These are phyloP conservation scores for Colletotrichum godetiae DNA, from an alignment of 2,329 filamentous ascomycete species.

Conservation along the genomic window DNA sequence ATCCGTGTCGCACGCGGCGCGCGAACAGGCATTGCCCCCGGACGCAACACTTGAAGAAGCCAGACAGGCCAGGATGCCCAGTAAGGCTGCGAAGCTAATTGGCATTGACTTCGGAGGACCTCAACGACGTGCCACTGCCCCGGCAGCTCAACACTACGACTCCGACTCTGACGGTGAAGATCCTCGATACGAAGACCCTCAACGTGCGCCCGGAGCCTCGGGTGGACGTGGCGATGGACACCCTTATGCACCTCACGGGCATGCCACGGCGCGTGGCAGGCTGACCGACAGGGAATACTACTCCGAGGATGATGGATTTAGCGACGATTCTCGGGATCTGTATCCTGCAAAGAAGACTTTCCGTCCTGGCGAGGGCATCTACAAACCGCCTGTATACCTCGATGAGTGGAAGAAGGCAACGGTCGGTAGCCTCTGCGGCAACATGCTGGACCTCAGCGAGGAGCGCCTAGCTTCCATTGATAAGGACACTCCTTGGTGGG, in stretches of 20 bases:
- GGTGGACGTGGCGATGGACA: conserved; percentile 12
- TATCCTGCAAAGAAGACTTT: conserved; percentile 42
- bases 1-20: conserved; percentile 37
- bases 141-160: conserved; percentile 13
- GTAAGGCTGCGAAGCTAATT: conserved; percentile 37
- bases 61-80: conserved; percentile 24
- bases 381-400: conserved; percentile 69
- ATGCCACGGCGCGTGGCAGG: conserved; percentile 15
- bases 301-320: conserved; percentile 41
- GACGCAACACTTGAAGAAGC: conserved; percentile 37
- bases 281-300: conserved; percentile 38
- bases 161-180: conserved; percentile 26
- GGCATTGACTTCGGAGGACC: conserved; percentile 29
- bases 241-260: background rate
- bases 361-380: conserved; percentile 64
- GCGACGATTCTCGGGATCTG: conserved; percentile 30
- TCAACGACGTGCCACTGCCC: conserved; percentile 35
- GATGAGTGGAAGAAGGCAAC: conserved; percentile 80
- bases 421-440: conserved; percentile 68
- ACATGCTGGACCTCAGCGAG: conserved; percentile 69
- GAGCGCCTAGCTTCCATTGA: conserved; percentile 51
- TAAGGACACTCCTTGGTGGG: conserved; percentile 80
- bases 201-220: background rate
- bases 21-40: conserved; percentile 48
- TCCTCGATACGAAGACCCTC: background rate